Evolutionary conservation across 2,329 filamentous ascomycete species (phyloP), one percentile per base, ranked within the genome.

Genomic region (Arthroderma sp.): DNA sequence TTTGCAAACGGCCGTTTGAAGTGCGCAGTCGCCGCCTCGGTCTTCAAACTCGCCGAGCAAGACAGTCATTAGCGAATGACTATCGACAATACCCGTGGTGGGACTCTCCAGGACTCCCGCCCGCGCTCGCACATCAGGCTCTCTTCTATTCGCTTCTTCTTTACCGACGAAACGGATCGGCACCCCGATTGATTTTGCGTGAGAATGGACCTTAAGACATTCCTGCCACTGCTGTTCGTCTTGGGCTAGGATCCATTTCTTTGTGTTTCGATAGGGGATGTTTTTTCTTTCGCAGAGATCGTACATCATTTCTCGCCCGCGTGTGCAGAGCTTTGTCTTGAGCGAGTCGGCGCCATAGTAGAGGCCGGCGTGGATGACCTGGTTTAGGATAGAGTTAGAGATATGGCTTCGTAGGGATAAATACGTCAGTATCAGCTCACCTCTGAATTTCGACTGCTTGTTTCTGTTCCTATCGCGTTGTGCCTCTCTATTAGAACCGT

Each of bases 181-280:
- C 0, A 93, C 81, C 11, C 67, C 71, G 37, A 80, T 69, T 5
- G 59, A 57, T 37, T 66, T 63, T 2, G 75, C 70, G 49, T 76
- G 74, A 1, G 67, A 61, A 56, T 80, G 72, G 0, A 78, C 61
- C 37, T 69, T 69, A 2, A 64, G 48, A 37, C 65, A 68, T 2
- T 77, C 77, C n/a, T 68, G 72, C 58, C 76, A 73, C 67, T 96
- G 85, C 39, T 66, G 67, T 1, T 72, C 71, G 43, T 79, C 82
- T 67, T 96, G 91, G 1, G 89, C 89, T 1, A 96, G 84, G 55
- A 96, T 83, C 88, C 89, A 95, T 69, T 95, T 96, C 48, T 87
- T 87, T 27, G 79, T 83, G 59, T 81, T 81, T 44, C 72, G 72
- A 64, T 91, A 75, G 0, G 78, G 77, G 42, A 98, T 82, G 46